Conservation (phyloP, 2,329 filamentous ascomycete species). For the Clarireedia hainanense region DNA sequence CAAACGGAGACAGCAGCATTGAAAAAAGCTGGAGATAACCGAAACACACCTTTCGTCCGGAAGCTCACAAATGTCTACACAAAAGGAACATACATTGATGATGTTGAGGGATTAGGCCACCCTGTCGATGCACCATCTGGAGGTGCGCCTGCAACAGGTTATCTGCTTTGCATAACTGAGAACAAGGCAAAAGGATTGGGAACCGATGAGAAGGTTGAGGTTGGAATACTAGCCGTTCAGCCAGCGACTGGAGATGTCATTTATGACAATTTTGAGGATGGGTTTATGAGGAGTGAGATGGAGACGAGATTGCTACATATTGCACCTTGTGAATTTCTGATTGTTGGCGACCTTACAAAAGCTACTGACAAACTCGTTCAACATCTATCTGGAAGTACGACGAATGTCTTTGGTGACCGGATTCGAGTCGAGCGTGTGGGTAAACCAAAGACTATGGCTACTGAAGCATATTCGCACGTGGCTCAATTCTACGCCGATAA, state of each 20-base stretch:
- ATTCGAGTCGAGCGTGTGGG: constrained; percentile 75
- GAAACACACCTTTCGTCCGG: constrained; percentile 83
- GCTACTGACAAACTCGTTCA: constrained; percentile 88
- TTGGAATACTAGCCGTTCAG: constrained; percentile 89
- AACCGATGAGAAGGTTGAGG: constrained; percentile 86
- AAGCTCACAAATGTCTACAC: constrained; percentile 96
- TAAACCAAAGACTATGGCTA: constrained; percentile 72
- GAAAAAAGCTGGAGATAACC: constrained; percentile 91
- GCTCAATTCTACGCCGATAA: constrained; percentile 88
- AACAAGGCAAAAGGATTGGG: constrained; percentile 69
- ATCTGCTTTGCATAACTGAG: constrained; percentile 88
- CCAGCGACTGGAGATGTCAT: constrained; percentile 93
- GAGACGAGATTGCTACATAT: constrained; percentile 95
- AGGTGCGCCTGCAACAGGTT: constrained; percentile 63
- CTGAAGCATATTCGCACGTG: constrained; percentile 81
- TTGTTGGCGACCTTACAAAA: constrained; percentile 83
- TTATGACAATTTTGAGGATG: constrained; percentile 92
- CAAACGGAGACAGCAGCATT: constrained; percentile 93
- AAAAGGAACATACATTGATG: constrained; percentile 95
- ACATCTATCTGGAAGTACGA: constrained; percentile 81
- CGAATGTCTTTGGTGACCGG: constrained; percentile 86
- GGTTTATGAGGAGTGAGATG: constrained; percentile 94
- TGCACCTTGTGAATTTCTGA: constrained; percentile 87
- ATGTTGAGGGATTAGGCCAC: constrained; percentile 70
- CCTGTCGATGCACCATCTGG: constrained; percentile 45